These are phyloP conservation scores for Eucalyptus urophylla DNA, from an alignment of 345 rosid species.

Conservation along the genomic window DNA sequence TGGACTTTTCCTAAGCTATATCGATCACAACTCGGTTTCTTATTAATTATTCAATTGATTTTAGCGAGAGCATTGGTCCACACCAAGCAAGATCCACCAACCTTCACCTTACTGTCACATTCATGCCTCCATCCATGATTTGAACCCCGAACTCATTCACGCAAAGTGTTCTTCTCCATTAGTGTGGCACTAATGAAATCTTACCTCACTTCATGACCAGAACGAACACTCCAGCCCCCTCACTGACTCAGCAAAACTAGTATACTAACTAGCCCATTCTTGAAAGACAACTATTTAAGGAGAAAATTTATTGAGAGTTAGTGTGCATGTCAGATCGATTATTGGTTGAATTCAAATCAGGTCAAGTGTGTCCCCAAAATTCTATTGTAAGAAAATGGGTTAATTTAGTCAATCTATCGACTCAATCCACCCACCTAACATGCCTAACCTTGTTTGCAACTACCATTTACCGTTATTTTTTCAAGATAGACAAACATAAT, in stretches of 20 bases:
- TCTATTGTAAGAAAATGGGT: background rate
- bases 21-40: background rate
- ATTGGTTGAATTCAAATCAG: rapidly evolving
- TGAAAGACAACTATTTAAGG: background rate
- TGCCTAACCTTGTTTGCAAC: background rate
- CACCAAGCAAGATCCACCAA: background rate
- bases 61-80: background rate
- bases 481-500: background rate
- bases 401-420: background rate
- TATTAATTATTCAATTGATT: no score
- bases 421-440: background rate
- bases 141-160: background rate
- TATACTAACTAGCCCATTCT: background rate
- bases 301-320: rapidly evolving
- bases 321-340: rapidly evolving
- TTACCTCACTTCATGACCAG: background rate
- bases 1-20: background rate
- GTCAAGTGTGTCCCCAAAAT: rapidly evolving
- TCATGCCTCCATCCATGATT: background rate
- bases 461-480: background rate
- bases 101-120: background rate
- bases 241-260: background rate
- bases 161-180: background rate
- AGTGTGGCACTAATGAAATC: background rate
- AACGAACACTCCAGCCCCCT: background rate